Conservation (phyloP, 2,329 filamentous ascomycete genomes). For the Arthrobotrys megalospora region DNA sequence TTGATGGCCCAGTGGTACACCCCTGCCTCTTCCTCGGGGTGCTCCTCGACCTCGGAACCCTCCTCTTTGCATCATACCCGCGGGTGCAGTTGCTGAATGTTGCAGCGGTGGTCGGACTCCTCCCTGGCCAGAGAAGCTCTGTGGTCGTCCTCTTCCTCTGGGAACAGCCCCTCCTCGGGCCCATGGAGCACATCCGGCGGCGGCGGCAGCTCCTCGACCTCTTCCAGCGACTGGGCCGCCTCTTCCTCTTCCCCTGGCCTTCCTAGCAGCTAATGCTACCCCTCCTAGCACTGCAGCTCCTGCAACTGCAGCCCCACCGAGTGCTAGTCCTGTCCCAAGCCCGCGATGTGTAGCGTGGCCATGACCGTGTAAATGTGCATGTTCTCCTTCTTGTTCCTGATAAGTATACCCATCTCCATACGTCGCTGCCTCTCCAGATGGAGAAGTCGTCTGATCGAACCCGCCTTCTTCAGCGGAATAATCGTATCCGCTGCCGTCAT, state of each 20-base stretch:
- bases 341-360: slow-evolving; percentile 13
- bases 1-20: background rate
- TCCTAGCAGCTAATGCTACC: slow-evolving; percentile 37
- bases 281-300: slow-evolving; percentile 41
- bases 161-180: slow-evolving; percentile 17
- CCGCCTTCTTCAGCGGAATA: slow-evolving; percentile 4
- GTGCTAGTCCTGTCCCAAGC: slow-evolving; percentile 30
- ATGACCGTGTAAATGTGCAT: background rate
- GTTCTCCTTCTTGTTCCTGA: slow-evolving; percentile 4
- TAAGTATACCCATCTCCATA: slow-evolving; percentile 31
- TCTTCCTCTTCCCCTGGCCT: slow-evolving; percentile 32
- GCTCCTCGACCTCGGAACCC: slow-evolving; percentile 18
- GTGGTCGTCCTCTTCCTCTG: slow-evolving; percentile 42
- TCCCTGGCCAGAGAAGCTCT: slow-evolving; percentile 27
- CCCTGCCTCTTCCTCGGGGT: slow-evolving; percentile 27
- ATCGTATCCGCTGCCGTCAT: slow-evolving; percentile 19
- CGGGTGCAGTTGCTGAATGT: slow-evolving; percentile 37
- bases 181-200: background rate
- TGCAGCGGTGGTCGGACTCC: slow-evolving; percentile 18
- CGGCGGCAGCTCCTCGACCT: slow-evolving; percentile 19
- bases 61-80: slow-evolving; percentile 14
- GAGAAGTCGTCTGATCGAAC: background rate
- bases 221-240: background rate
- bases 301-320: slow-evolving; percentile 46
- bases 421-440: slow-evolving; percentile 15